Evolutionary conservation across 345 rosid species (phyloP), one percentile per base, ranked within the genome.

Genomic region (Conringia planisiliqua): DNA sequence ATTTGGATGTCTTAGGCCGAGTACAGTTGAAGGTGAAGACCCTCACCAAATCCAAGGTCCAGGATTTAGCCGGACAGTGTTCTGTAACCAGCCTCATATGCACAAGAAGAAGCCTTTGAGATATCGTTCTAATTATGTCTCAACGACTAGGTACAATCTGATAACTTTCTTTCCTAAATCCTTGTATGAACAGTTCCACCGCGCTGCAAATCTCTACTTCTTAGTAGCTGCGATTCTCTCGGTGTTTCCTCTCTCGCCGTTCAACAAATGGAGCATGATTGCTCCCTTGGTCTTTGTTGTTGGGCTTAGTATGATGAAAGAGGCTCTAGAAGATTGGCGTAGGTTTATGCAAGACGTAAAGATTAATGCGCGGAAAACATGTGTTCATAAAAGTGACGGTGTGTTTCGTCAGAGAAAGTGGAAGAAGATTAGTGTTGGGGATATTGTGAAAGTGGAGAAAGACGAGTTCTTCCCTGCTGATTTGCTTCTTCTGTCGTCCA

Each of bases 401-500:
- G 51, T 74, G 68, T 92, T 92, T 83, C 82, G 71, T 54, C 56
- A 71, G 43, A 87, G 84, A 57, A 59, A 82, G 20, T 95, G 99
- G 99, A 81, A 88, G 85, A 85, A 83, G 58, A 62, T 92, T 65
- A 85, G 55, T 20, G 97, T 94, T 59, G 98, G 98, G 13, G 97
- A 94, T 70, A 78, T 95, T 51, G 85, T 95, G 27, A 92, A 82
- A 82, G 93, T 92, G 70, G 89, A 95, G 78, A 95, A 95, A 63
- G 97, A 95, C 79, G 88, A 89, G 78, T 95, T 92, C 74, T 95
- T 95, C 58, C 98, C 99, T 0, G 93, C 98, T 29, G 99, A 95
- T 83, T 78, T 95, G 74, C 88, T 92, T 56, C 84, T 95, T 29
- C 74, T 95, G 87, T 89, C 99, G 7, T 86, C 97, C 0, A 86